Base-by-base conservation (phyloP, 805 yeast species). In the Candida sphagnicola region DNA sequence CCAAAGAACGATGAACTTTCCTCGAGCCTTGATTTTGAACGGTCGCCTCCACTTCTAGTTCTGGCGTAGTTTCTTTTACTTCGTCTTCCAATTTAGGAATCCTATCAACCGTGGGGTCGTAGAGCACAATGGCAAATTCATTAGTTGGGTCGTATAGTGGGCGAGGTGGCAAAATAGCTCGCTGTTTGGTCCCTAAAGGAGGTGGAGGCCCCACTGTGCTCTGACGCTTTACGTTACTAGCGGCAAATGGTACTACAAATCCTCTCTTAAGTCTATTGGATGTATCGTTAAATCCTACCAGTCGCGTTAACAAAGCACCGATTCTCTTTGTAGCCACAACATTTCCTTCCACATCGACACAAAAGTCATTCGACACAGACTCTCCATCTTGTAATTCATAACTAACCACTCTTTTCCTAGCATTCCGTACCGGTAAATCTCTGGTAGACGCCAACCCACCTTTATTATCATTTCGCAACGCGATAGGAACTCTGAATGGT, bases 111-210 rank as follows among this genome's bases (percentile, higher is more conserved):
- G 98, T 86, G 0, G 99, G 99, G 59, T 93, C 99, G 54, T 88
- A 93, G 32, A 93, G 67, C 1, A 93, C 97, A 39, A 93, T 87
- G 2, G 99, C 97, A 51, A 86, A 81, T 57, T 93, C 97, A 44
- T 83, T 89, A 31, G 82, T 73, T 0, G 99, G 99, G 62, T 93
- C 99, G 56, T 91, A 95, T n/a, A 93, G 69, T 1, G 99, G 95
- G 41, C 89, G 67, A 3, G 98, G 95, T n/a, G 86, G 85, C 38
- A 86, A 62, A 1, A 77, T 68, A 2, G 79, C 74, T 45, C 78
- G 77, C 28, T 83, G 75, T 45, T 83, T 77, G 41, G 89, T 88
- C 0, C 99, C 99, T 43, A 91, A 67, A 0, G 95, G 85, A 0
- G 95, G 86, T 0, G 95, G 90, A 1, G 89, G 74, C 35, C 70